Conservation (phyloP, 495 filamentous ascomycete species). For the Talaromyces stipitatus region DNA sequence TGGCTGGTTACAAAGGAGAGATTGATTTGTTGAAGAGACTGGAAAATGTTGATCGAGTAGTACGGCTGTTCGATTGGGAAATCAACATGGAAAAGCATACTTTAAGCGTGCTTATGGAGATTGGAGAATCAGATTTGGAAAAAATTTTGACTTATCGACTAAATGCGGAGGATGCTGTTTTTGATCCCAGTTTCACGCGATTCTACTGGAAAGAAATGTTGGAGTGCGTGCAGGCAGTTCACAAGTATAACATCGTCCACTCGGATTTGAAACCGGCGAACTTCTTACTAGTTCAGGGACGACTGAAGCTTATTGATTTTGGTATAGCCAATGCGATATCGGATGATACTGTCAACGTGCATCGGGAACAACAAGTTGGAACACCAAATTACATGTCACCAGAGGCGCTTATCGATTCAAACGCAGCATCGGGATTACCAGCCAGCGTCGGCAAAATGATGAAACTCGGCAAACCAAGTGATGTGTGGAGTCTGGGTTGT, state of each 20-base stretch:
- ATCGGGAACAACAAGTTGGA: slow-evolving; percentile 88
- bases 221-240: slow-evolving; percentile 84
- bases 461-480: slow-evolving; percentile 91
- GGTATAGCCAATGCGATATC: slow-evolving; percentile 97
- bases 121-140: slow-evolving; percentile 91
- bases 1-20: slow-evolving; percentile 91
- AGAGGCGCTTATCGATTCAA: slow-evolving; percentile 84
- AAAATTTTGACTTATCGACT: slow-evolving; percentile 70
- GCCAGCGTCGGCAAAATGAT: slow-evolving; percentile 65
- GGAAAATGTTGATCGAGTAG: slow-evolving; percentile 76
- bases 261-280: slow-evolving; percentile 95
- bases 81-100: slow-evolving; percentile 82
- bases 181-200: slow-evolving; percentile 86
- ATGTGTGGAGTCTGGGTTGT: slow-evolving; percentile 94
- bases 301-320: slow-evolving; percentile 87
- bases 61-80: slow-evolving; percentile 86
- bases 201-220: slow-evolving; percentile 99
- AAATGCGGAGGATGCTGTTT: slow-evolving; percentile 62
- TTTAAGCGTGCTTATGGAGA: slow-evolving; percentile 93
- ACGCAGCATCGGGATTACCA: slow-evolving; percentile 51
- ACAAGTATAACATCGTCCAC: slow-evolving; percentile 85
- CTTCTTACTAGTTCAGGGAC: slow-evolving; percentile 78
- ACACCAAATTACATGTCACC: slow-evolving; percentile 99
- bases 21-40: slow-evolving; percentile 86
- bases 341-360: slow-evolving; percentile 94